A percentile compares a stretch with the other conserved stretches of the same genome.
Evolutionary conservation across 2,329 filamentous ascomycete genomes (phyloP).

Genomic region (Ceratocystis alfenasii): DNA sequence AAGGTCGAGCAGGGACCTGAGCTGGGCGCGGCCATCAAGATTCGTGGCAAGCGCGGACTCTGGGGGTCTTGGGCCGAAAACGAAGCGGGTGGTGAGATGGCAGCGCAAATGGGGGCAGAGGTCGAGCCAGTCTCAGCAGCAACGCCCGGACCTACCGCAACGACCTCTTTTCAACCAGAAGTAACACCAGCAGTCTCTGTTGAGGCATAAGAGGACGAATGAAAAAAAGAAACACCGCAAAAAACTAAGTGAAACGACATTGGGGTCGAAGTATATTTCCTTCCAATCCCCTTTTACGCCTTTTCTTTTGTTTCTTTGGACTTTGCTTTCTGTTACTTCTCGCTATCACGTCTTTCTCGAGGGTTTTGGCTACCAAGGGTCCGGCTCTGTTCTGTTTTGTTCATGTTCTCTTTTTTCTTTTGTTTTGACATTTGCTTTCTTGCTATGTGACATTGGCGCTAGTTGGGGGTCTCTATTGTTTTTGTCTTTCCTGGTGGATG

Average conservation of each 20-base stretch:
- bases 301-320: constrained; percentile 3
- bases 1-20: constrained; percentile 79
- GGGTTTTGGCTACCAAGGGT: neutral
- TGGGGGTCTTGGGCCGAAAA: constrained; percentile 94
- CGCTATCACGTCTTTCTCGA: neutral
- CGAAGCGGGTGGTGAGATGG: constrained; percentile 52
- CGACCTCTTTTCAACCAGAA: neutral
- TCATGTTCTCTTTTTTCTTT: neutral
- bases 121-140: constrained; percentile 6
- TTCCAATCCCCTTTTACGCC: neutral
- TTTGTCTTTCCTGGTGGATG: constrained; percentile 6
- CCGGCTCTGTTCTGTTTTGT: neutral
- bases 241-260: constrained; percentile 9
- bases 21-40: constrained; percentile 68
- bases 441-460: constrained; percentile 1
- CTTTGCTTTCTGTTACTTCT: constrained; percentile 8
- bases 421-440: neutral
- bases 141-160: neutral
- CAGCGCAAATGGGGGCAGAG: constrained; percentile 38
- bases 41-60: constrained; percentile 84
- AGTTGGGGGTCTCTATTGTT: constrained; percentile 7
- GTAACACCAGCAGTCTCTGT: constrained; percentile 21
- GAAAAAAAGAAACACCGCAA: neutral
- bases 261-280: neutral
- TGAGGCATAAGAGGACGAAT: constrained; percentile 18